A percentile compares a stretch with the other conserved stretches of the same genome.
Conservation (phyloP, 495 filamentous ascomycete genomes). For the Thozetella sp. region DNA sequence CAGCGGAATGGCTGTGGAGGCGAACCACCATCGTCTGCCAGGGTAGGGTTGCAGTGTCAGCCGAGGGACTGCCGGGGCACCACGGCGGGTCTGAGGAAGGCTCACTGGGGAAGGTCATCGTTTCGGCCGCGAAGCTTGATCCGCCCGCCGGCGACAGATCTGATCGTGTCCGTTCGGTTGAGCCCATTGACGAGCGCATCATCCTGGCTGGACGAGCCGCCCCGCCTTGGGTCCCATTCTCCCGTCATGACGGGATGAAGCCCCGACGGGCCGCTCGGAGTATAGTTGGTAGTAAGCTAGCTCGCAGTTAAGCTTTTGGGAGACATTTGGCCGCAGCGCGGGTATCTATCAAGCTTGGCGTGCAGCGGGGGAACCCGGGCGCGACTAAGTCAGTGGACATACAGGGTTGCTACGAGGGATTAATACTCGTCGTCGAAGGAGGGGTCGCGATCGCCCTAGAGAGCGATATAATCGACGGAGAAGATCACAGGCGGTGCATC, state of each 20-base stretch:
- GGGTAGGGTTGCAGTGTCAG: background rate
- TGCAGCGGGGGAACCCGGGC: too few species aligned
- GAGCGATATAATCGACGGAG: too few species aligned
- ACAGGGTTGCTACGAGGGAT: too few species aligned
- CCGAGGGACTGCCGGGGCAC: too few species aligned
- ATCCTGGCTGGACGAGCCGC: background rate
- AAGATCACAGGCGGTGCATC: too few species aligned
- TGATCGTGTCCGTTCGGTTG: constrained; percentile 8
- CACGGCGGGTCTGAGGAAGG: background rate
- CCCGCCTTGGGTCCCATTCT: background rate
- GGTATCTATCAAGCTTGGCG: too few species aligned
- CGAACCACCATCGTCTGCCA: constrained; percentile 67
- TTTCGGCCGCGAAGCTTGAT: constrained; percentile 31
- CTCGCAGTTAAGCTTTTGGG: too few species aligned
- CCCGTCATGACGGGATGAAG: background rate
- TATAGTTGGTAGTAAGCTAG: too few species aligned
- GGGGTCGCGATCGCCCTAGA: too few species aligned
- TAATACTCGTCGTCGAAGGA: too few species aligned
- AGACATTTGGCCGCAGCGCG: too few species aligned
- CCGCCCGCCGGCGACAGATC: constrained; percentile 8
- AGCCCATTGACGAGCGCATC: background rate
- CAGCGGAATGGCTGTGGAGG: constrained; percentile 75
- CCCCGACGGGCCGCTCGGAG: background rate
- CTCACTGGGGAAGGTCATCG: constrained; percentile 39
- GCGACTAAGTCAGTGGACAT: too few species aligned